Evolutionary conservation across 768 basidiomycete genomes (phyloP).

Genomic region (Panaeolus papilionaceus): DNA sequence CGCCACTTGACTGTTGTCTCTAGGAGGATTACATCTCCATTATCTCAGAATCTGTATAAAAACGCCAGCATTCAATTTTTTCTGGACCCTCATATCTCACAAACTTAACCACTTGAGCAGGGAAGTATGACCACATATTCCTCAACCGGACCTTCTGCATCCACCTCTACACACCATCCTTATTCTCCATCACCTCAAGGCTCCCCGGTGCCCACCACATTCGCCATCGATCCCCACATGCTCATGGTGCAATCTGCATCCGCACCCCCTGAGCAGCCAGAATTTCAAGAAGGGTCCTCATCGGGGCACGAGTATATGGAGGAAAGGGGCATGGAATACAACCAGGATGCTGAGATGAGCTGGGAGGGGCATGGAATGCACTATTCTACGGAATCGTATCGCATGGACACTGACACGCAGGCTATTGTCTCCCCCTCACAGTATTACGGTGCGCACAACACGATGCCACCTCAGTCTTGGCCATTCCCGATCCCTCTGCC

Average conservation of each 20-base stretch:
- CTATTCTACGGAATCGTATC: neutral
- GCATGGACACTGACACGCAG: neutral
- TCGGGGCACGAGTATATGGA: neutral
- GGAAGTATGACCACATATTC: neutral
- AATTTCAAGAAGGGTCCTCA: conserved; percentile 8
- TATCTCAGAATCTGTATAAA: neutral
- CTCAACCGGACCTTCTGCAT: neutral
- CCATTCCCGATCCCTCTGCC: neutral
- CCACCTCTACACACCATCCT: neutral
- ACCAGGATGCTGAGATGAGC: neutral
- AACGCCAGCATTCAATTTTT: neutral
- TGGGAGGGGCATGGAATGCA: neutral
- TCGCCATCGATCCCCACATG: neutral
- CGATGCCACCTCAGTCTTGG: neutral
- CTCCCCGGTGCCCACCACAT: neutral
- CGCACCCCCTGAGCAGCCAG: neutral
- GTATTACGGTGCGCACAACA: neutral
- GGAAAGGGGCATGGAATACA: neutral
- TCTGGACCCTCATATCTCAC: neutral
- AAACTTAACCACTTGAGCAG: neutral
- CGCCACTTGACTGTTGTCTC: neutral
- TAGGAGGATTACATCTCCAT: neutral
- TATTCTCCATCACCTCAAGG: neutral
- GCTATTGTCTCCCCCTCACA: neutral
- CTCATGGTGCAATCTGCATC: neutral